A percentile compares a stretch with the other conserved stretches of the same genome.
These are phyloP conservation scores for Tilletia caries DNA, from an alignment of 1,284 basidiomycete species.

Conservation along the genomic window DNA sequence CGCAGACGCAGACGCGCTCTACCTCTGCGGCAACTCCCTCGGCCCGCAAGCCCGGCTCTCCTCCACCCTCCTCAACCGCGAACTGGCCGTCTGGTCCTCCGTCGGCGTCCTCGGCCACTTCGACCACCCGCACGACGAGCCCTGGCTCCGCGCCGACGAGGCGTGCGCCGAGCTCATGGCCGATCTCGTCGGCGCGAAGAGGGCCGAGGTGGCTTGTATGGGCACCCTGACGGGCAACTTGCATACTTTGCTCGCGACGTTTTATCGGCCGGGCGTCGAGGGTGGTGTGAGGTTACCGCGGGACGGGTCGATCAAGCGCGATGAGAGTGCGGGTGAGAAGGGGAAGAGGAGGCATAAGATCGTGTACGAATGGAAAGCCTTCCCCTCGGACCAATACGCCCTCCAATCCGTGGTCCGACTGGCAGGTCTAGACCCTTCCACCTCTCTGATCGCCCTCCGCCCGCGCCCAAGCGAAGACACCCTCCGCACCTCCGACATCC, in stretches of 20 bases:
- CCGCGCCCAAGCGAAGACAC: slow-evolving; percentile 79
- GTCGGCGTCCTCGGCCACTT: slow-evolving; percentile 88
- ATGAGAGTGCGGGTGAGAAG: slow-evolving; percentile 5
- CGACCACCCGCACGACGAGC: slow-evolving; percentile 73
- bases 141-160: slow-evolving; percentile 79
- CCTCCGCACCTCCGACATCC: slow-evolving; percentile 86
- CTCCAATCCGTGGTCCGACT: slow-evolving; percentile 79
- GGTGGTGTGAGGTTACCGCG: too few species aligned
- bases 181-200: slow-evolving; percentile 79
- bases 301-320: slow-evolving; percentile 25
- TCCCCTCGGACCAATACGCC: slow-evolving; percentile 96
- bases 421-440: slow-evolving; percentile 73
- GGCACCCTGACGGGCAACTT: slow-evolving; percentile 90
- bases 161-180: slow-evolving; percentile 73
- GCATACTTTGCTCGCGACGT: slow-evolving; percentile 87
- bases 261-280: slow-evolving; percentile 70
- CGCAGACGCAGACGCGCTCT: slow-evolving; percentile 59
- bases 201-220: slow-evolving; percentile 88
- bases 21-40: slow-evolving; percentile 94
- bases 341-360: slow-evolving; percentile 70
- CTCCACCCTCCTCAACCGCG: slow-evolving; percentile 71
- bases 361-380: slow-evolving; percentile 87
- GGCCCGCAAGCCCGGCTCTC: slow-evolving; percentile 76
- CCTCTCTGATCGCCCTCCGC: slow-evolving; percentile 72
- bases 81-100: slow-evolving; percentile 76